phyloP scores from a whole-genome alignment of 164 flowering plant species.

The Umbellularia californica region DNA sequence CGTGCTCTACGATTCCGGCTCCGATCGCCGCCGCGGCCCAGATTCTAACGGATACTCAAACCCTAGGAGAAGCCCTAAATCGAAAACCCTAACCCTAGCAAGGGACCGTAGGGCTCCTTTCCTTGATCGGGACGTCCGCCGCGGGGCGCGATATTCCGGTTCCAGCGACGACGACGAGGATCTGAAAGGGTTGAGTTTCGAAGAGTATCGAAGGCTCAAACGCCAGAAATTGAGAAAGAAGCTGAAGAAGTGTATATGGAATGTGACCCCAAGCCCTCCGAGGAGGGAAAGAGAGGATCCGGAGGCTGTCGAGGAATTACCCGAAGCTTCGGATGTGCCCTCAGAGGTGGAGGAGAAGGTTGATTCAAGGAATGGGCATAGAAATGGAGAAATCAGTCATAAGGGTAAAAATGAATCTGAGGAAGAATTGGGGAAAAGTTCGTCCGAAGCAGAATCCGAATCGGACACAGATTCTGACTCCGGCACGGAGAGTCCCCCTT shows the following conservation, averaged over 20 bases:
- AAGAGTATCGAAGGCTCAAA: conserved; percentile 76
- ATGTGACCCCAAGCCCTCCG: conserved; percentile 83
- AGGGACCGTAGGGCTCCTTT: conserved; percentile 16
- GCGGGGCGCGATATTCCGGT: conserved; percentile 29
- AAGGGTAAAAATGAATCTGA: conserved; percentile 5
- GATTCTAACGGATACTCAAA: conserved; percentile 19
- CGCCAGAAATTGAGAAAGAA: conserved; percentile 73
- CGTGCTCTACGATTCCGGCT: neutral
- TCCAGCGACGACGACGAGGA: conserved; percentile 90
- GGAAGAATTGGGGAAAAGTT: conserved; percentile 21
- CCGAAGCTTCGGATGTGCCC: conserved; percentile 20
- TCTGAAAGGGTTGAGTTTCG: conserved; percentile 60
- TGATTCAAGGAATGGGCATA: conserved; percentile 10
- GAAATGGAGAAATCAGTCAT: neutral
- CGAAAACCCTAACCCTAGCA: conserved; percentile 9
- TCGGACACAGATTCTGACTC: conserved; percentile 38
- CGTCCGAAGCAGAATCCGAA: conserved; percentile 12
- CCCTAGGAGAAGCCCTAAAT: conserved; percentile 31
- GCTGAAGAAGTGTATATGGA: conserved; percentile 65
- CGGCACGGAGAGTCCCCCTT: conserved; percentile 20
- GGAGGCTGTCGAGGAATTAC: conserved; percentile 20
- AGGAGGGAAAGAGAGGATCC: conserved; percentile 30
- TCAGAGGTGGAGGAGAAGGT: conserved; percentile 13
- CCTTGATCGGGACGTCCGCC: conserved; percentile 39
- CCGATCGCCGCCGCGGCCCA: conserved; percentile 19